Evolutionary conservation across 495 filamentous ascomycete genomes (phyloP), one percentile per base, ranked within the genome.

Genomic region (Penicillium paradoxum): DNA sequence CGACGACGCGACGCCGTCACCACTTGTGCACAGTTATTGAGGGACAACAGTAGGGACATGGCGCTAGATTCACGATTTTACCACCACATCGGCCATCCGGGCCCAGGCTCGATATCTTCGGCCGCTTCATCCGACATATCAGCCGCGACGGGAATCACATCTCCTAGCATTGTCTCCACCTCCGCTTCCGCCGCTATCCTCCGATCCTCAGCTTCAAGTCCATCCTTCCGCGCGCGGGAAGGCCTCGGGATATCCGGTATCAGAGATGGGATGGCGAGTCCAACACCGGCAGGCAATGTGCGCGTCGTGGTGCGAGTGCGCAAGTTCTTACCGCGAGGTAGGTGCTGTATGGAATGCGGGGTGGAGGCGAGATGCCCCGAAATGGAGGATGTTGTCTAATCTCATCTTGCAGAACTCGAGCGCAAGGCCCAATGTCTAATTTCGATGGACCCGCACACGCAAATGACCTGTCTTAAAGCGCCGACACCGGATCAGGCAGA

Each of bases 301-400:
- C 83, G 87, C 66, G 93, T 98, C 17, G 93, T 97, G 13, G 93
- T 98, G 59, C 77, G 93, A 56, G 91, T 96, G 48, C 79, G 93
- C 57, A 91, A 84, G 18, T 97, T 96, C 70, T 71, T 98, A 36
- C 86, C 83, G 14, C 73, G 93, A 86, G 92, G 92, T 96, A 78
- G 46, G 77, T 64, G 30, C n/a, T 17, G 47, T 38, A 42, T 27
- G 21, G 6, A 21, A 41, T 29, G 8, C 13, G 37, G 36, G 13
- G 34, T 17, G 34, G 2, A 43, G 9, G 6, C 14, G 11, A 13
- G 21, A 15, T 49, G 9, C 4, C n/a, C 15, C 17, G 8, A 36
- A 2, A 1, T 8, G 17, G 18, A 33, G 19, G n/a, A 5, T 6
- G 1, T 21, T 33, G 19, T 45, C 56, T 59, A 33, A 59, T 30